These are phyloP conservation scores for Xylaria telfairii DNA, from an alignment of 495 filamentous ascomycete species.

Conservation along the genomic window DNA sequence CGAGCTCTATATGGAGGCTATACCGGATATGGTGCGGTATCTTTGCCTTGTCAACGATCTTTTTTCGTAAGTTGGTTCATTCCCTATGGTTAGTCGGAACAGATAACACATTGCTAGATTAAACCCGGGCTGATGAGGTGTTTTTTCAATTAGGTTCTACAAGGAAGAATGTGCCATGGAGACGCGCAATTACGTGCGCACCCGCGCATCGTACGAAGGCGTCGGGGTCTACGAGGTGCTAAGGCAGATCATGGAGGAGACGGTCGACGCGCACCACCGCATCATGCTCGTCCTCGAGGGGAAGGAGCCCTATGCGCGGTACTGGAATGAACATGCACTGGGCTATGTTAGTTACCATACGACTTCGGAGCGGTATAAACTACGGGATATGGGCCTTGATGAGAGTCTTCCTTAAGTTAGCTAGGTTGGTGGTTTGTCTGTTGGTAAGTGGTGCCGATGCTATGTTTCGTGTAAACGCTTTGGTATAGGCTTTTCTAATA, in stretches of 20 bases:
- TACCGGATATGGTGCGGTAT: not conserved
- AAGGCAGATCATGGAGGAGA: not conserved
- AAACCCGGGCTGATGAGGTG: not conserved
- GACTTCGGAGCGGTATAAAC: not conserved
- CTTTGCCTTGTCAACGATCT: not conserved
- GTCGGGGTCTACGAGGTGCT: not conserved
- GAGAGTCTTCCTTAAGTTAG: not conserved
- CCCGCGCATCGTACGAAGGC: not conserved
- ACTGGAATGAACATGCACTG: not conserved
- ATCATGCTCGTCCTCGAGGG: not conserved
- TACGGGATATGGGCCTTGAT: not conserved
- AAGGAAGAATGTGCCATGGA: slow-evolving; percentile 1
- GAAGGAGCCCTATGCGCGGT: not conserved
- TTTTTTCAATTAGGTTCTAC: not conserved
- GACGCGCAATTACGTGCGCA: not conserved
- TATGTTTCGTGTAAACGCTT: not conserved
- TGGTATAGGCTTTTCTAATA: not conserved
- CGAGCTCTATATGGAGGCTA: not conserved
- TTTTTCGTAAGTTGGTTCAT: not conserved
- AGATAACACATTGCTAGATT: not conserved
- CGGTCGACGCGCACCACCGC: not conserved
- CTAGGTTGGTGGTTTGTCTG: not conserved
- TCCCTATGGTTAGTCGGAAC: not conserved
- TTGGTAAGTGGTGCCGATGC: not conserved
- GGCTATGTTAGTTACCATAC: not conserved